These are phyloP conservation scores for Begonia loranthoides DNA, from an alignment of 306 rosid species.

Conservation along the genomic window DNA sequence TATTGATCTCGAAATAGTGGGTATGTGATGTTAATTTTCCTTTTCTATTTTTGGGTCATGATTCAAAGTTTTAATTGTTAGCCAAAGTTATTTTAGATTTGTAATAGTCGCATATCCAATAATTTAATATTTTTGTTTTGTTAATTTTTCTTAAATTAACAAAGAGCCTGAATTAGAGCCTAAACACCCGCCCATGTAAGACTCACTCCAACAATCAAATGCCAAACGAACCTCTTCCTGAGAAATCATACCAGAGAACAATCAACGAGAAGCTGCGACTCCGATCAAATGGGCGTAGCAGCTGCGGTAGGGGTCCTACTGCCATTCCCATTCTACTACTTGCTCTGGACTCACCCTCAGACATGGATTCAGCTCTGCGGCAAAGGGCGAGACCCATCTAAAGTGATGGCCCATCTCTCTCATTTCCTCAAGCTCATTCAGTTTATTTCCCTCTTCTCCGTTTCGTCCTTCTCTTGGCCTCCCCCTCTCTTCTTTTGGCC, in stretches of 20 bases:
- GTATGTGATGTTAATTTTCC: too few relatives aligned
- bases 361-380: constrained; percentile 78
- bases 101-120: too few relatives aligned
- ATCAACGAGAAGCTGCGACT: background rate
- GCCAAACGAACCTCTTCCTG: too few relatives aligned
- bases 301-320: constrained; percentile 36
- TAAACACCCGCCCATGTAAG: too few relatives aligned
- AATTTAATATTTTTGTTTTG: too few relatives aligned
- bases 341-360: constrained; percentile 57
- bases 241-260: background rate
- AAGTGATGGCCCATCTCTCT: constrained; percentile 49
- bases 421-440: constrained; percentile 62
- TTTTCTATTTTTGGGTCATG: too few relatives aligned
- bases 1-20: too few relatives aligned
- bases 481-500: constrained; percentile 82
- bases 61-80: too few relatives aligned
- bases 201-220: too few relatives aligned
- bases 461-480: constrained; percentile 58
- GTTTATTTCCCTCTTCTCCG: constrained; percentile 46
- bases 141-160: too few relatives aligned
- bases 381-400: constrained; percentile 52
- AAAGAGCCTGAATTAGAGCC: too few relatives aligned
- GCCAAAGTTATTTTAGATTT: too few relatives aligned
- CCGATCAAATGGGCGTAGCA: constrained; percentile 28
- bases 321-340: constrained; percentile 69